phyloP scores from a whole-genome alignment of 78 protist species.

The Cyanophora paradoxa region DNA sequence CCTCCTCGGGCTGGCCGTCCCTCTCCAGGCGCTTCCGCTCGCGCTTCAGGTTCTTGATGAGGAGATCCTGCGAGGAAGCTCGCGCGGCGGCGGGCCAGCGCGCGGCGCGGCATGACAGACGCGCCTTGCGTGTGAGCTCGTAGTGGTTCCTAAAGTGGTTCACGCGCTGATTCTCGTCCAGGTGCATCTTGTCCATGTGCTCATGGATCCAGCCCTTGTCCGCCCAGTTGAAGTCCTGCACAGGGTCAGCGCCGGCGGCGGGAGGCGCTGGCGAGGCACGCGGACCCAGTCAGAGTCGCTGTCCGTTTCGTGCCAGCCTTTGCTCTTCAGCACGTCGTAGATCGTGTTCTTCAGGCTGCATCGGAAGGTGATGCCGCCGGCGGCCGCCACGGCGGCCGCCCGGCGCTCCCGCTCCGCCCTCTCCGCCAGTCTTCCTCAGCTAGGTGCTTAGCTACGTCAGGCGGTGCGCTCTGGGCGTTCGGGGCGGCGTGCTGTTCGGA shows the following conservation, averaged over 20 bases:
- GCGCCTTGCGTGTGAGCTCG: constrained; percentile 75
- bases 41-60: constrained; percentile 60
- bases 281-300: constrained; percentile 26
- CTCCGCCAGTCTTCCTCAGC: too few relatives aligned
- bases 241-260: neutral
- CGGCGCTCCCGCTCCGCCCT: too few relatives aligned
- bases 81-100: too few relatives aligned
- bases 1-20: constrained; percentile 40
- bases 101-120: too few relatives aligned
- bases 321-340: neutral
- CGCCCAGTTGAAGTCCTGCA: constrained; percentile 47
- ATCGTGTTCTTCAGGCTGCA: constrained; percentile 5
- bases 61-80: too few relatives aligned
- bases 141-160: constrained; percentile 72
- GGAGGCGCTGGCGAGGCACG: neutral
- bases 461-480: too few relatives aligned
- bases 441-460: too few relatives aligned
- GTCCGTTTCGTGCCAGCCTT: constrained; percentile 41
- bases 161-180: neutral
- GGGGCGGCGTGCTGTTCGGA: too few relatives aligned
- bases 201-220: constrained; percentile 35
- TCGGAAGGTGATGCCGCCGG: neutral
- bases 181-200: constrained; percentile 14
- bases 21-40: constrained; percentile 21
- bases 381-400: too few relatives aligned